Conservation (phyloP, 306 rosid species). For the Vigna unguiculata region DNA sequence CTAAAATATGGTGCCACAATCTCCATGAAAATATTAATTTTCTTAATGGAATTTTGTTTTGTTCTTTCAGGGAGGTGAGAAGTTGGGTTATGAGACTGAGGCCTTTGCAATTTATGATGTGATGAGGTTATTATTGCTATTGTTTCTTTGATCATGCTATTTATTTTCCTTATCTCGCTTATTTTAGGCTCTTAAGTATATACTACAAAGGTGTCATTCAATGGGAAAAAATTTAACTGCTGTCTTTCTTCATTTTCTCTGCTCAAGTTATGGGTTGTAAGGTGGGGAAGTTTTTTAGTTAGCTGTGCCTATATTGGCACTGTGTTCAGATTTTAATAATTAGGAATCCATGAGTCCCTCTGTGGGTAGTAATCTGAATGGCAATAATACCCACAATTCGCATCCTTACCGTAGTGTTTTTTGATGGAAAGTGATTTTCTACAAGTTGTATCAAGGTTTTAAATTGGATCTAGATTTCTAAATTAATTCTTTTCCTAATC, state of each 20-base stretch:
- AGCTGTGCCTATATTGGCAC: not conserved
- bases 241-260: conserved; percentile 33
- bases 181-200: conserved; percentile 5
- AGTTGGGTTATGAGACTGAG: conserved; percentile 97
- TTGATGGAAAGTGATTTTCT: conserved; percentile 4
- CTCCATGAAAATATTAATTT: conserved; percentile 35
- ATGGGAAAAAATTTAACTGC: not conserved
- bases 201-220: conserved; percentile 22
- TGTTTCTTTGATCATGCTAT: conserved; percentile 32
- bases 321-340: not conserved
- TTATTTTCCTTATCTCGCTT: conserved; percentile 16
- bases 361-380: conserved; percentile 2
- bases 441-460: not conserved
- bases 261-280: conserved; percentile 8
- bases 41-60: conserved; percentile 42
- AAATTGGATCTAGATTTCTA: conserved; percentile 26
- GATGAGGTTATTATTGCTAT: conserved; percentile 75
- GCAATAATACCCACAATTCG: not conserved
- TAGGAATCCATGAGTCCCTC: not conserved
- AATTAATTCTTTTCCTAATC: conserved; percentile 20
- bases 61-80: conserved; percentile 88
- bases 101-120: conserved; percentile 91
- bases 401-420: conserved; percentile 5
- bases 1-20: conserved; percentile 33
- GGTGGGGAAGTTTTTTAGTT: conserved; percentile 7